These are phyloP conservation scores for Trametes villosa DNA, from an alignment of 768 basidiomycete genomes.

Conservation along the genomic window DNA sequence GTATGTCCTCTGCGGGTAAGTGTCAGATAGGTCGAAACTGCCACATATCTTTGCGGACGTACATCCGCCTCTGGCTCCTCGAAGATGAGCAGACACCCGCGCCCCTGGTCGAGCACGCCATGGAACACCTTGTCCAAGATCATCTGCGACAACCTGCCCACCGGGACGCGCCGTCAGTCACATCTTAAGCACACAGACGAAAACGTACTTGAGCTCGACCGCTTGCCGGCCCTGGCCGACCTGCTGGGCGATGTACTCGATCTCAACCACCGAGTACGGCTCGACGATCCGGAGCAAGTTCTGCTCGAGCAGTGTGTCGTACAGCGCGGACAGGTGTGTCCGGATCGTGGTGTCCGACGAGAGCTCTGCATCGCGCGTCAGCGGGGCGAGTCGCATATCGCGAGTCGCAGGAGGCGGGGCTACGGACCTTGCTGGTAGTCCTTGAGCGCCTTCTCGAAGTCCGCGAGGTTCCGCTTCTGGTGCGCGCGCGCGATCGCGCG, in stretches of 20 bases:
- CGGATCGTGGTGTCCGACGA: conserved; percentile 96
- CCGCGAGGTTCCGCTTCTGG: conserved; percentile 84
- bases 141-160: conserved; percentile 88
- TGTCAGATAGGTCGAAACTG: not conserved
- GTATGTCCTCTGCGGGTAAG: conserved; percentile 70
- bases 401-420: no score
- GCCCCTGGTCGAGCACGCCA: conserved; percentile 95
- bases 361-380: conserved; percentile 60
- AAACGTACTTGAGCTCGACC: conserved; percentile 86
- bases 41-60: conserved; percentile 36
- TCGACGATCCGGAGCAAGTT: conserved; percentile 95
- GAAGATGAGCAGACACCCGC: conserved; percentile 90
- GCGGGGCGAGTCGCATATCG: not conserved
- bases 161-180: not conserved
- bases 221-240: conserved; percentile 88
- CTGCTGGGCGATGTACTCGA: conserved; percentile 82
- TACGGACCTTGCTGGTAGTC: conserved; percentile 82
- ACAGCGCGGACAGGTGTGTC: conserved; percentile 90
- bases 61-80: conserved; percentile 87
- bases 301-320: conserved; percentile 95
- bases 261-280: conserved; percentile 92
- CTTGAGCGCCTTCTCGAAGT: conserved; percentile 86
- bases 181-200: not conserved
- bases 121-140: conserved; percentile 94
- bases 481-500: conserved; percentile 94